Evolutionary conservation across 1,284 basidiomycete genomes (phyloP), one percentile per base, ranked within the genome.

Genomic region (Agaricales sp.): DNA sequence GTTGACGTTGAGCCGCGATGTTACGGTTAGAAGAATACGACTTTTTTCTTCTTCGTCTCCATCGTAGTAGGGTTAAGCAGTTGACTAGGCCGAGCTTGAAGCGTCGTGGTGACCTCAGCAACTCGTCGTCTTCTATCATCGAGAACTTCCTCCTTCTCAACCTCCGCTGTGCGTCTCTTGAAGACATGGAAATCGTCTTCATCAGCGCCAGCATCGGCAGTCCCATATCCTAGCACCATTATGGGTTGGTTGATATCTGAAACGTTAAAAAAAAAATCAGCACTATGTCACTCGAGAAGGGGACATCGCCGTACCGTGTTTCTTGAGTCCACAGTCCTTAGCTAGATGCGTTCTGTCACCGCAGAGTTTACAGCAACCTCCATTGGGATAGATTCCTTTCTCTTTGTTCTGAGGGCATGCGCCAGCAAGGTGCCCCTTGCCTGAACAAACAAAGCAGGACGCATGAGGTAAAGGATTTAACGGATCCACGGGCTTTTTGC

Each of bases 181-280:
- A 90, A 74, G 3, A 72, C 73, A 64, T 93, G 92, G 67, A 94
- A 95, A 61, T 95, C 92, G 60, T 95, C 92, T 65, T 96, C 92
- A 61, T 95, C 92, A 1, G 92, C 84, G 11, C 91, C 90, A 0
- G 75, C 78, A 39, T 70, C 73, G 35, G 60, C 30, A n/a, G 11
- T 35, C 11, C 30, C 30, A 35, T 8, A 61, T 2, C 76, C 76
- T 2, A 71, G 74, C 23, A 76, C 80, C 2, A 81, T 63, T 18
- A 80, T 62, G 65, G 59, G 3, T 58, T 59, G 24, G 62, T 57
- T 0, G 58, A 58, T 56, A 47, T 68, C 67, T 57, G 63, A 11
- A 23, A 49, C 3, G 24, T 6, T n/a, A 8, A 20, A n/a, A 18
- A 21, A 47, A 19, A 30, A 24, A 37, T 44, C 18, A 22, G 43